Conservation (phyloP, 805 yeast species). For the Candida corydali region DNA sequence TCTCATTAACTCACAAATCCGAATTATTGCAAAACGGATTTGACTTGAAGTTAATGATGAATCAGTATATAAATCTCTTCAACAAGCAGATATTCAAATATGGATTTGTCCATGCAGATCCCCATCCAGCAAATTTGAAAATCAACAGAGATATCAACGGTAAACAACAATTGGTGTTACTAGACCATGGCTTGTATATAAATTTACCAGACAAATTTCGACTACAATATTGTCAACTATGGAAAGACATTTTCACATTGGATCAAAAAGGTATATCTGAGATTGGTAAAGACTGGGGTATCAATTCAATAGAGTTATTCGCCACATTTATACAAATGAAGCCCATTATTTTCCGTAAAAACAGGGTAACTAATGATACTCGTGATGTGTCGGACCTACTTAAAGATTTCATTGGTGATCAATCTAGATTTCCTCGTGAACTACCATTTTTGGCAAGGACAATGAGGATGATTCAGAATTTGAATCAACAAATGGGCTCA, state of each 20-base stretch:
- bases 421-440: conserved; percentile 62
- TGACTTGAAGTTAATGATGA: conserved; percentile 41
- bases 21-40: conserved; percentile 36
- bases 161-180: conserved; percentile 55
- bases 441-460: conserved; percentile 63
- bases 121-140: conserved; percentile 77
- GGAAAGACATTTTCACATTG: conserved; percentile 58
- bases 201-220: conserved; percentile 48
- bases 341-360: conserved; percentile 29
- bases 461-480: conserved; percentile 70
- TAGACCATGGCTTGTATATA: conserved; percentile 75
- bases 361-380: conserved; percentile 18
- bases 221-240: conserved; percentile 53
- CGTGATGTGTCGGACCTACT: conserved; percentile 45
- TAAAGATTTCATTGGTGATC: conserved; percentile 54
- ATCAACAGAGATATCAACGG: conserved; percentile 37
- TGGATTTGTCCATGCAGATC: conserved; percentile 71
- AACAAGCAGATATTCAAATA: conserved; percentile 60
- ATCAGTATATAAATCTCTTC: conserved; percentile 46
- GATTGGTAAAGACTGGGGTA: conserved; percentile 63
- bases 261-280: conserved; percentile 44
- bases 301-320: conserved; percentile 59
- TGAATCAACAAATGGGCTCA: conserved; percentile 61
- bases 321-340: conserved; percentile 52
- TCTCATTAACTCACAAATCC: conserved; percentile 46